Evolutionary conservation across 2,329 filamentous ascomycete species (phyloP).

Genomic region (Ploettnerulaceae sp.): DNA sequence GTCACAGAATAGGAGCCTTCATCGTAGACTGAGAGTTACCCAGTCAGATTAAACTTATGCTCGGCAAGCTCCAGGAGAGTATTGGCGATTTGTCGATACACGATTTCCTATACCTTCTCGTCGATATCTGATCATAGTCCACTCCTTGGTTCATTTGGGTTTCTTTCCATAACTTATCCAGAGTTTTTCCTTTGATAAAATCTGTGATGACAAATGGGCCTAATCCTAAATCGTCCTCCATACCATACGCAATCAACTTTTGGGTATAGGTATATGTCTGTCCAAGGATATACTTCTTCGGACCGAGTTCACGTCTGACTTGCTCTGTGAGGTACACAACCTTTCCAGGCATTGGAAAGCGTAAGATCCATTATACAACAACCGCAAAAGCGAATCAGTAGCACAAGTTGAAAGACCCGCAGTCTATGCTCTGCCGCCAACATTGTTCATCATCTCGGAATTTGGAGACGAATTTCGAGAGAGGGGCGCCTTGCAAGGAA

Average conservation of each 20-base stretch:
- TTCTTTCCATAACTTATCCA: conserved; percentile 6
- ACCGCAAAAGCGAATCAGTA: conserved; percentile 10
- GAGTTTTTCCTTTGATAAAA: conserved; percentile 9
- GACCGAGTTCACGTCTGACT: conserved; percentile 6
- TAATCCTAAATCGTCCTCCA: conserved; percentile 7
- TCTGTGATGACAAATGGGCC: conserved; percentile 12
- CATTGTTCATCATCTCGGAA: conserved; percentile 12
- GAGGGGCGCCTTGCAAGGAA: conserved; percentile 8
- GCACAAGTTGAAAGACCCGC: conserved; percentile 15
- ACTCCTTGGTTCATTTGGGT: background rate
- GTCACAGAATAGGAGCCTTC: background rate
- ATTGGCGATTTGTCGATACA: conserved; percentile 14
- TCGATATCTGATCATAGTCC: conserved; percentile 9
- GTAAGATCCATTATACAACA: conserved; percentile 10
- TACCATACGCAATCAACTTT: conserved; percentile 13
- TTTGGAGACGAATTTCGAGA: conserved; percentile 12
- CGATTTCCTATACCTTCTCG: conserved; percentile 7
- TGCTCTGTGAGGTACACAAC: conserved; percentile 6
- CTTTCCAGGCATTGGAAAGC: conserved; percentile 12
- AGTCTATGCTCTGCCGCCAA: conserved; percentile 12
- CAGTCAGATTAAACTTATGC: conserved; percentile 14
- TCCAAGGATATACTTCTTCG: conserved; percentile 7
- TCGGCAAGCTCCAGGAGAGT: conserved; percentile 11
- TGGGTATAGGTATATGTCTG: conserved; percentile 9
- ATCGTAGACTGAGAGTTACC: conserved; percentile 7